Base-by-base conservation (phyloP, 805 yeast genomes). In the Tetrapisispora iriomotensis region DNA sequence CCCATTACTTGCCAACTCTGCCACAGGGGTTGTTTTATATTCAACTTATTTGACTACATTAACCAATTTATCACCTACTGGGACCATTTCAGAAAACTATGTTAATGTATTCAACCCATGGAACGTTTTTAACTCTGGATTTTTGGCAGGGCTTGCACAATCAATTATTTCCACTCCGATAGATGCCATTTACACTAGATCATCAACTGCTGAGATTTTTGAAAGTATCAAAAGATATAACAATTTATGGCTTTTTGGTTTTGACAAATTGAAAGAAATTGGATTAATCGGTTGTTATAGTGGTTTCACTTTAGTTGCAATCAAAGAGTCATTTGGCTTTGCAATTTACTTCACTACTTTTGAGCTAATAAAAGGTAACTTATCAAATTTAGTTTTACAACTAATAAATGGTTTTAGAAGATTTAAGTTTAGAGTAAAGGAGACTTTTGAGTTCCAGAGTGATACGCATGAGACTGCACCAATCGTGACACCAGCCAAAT, bases 121-220 rank as follows among this genome's bases (percentile, higher is more conserved):
- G 41, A 86, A 83, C 48, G 77, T 86, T 0, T 53, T 84, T 60
- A 60, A 76, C 35, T 85, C 96, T 0, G 97, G 97, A 0, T 76
- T 79, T 40, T 46, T 84, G 0, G 96, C 96, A 0, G 96, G 96
- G 1, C 76, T 80, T 0, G 76, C 78, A 19, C 95, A 92, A 50
- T 82, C 94, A n/a, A 62, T 85, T 14, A 88, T 85, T 0, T 95
- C 95, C 2, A 90, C 96, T 1, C 97, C 97, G 0, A 69, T 90
- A 4, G 96, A 90, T 61, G 95, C 96, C 7, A 76, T 90, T 3
- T 82, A 81, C 53, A 75, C 94, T 1, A 69, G 96, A 47, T 83
- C 88, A 46, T 71, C 78, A 1, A 79, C 85, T 5, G 74, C 81
- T 9, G 95, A 86, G 47, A 62, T 88, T 38, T 60, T 85, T 13